Base-by-base conservation (phyloP, 805 yeast species). In the Nematodospora valgi region DNA sequence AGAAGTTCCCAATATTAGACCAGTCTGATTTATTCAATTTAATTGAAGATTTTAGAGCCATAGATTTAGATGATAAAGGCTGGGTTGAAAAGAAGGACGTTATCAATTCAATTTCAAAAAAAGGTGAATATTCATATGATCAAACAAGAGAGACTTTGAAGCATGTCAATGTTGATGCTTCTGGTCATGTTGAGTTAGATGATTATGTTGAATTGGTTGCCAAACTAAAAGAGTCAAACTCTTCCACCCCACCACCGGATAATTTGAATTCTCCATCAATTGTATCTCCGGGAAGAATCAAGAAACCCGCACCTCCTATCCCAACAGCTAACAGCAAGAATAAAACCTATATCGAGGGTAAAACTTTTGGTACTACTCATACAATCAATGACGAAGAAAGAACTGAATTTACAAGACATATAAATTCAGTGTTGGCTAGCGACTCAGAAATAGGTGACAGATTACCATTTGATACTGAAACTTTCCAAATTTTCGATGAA, bases 331-430 rank as follows among this genome's bases (percentile, higher is more conserved):
- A 53, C 39, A 48, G 60, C 10, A 48, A 63, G 6, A 59, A 59
- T 41, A 79, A 80, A 46, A 88, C 93, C 38, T 82, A 86, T 43
- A 85, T 89, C 30, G 77, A 84, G 24, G 96, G 96, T 36, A 76
- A 82, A 30, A 76, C 86, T n/a, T 76, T 94, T 1, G 96, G 97
- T 33, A 86, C 95, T 13, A 85, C 95, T 2, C 98, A 93, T 60
- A 87, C 97, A 3, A 89, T 93, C 58, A 88, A 93, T 59, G 97
- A 91, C 54, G 98, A 93, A 69, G 98, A 93, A 65, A 78, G 96
- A 59, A 72, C 85, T 16, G 97, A 88, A 70, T 93, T 93, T 64
- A 93, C 98, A 4, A 80, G 95, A 54, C 98, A 93, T 61, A 89
- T 93, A 63, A 93, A 93, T 60, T 74, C 87, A 30, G 96, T 88